Evolutionary conservation across 306 rosid genomes (phyloP), one percentile per base, ranked within the genome.

Genomic region (Malus asiatica): DNA sequence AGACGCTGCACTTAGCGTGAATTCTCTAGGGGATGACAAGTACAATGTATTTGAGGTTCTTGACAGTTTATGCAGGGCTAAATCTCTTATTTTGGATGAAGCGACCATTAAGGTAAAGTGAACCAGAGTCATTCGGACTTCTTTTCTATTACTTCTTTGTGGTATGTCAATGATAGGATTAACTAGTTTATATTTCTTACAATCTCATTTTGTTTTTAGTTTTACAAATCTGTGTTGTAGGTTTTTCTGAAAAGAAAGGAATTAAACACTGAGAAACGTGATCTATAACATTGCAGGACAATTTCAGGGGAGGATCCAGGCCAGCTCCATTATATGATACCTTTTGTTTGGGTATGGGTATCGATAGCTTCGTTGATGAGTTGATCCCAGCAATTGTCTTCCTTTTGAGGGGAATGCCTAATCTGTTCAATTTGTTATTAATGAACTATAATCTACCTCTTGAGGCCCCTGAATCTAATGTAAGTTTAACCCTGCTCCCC

Each of bases 381-480:
- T 10, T 68, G 15, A 55, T 68, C 35, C 58, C 72, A 27, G 57
- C 72, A 11, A 27, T 44, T 3, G 72, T 68, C 33, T 68, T 33
- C 25, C 72, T 68, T 46, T 68, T 68, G 8, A 42, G 72, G 23
- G 72, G 72, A 68, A 44, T 29, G 11, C 72, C 58, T n/a, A 68
- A 68, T 44, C 46, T 44, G 22, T 14, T 55, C 16, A 42, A 10
- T 29, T 23, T 68, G 6, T 0, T 6, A 15, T 45, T 12, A n/a
- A 44, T 68, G 1, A 9, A 9, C 4, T 12, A 8, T 3, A 45
- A 68, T 4, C 58, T 58, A 44, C 18, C 22, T 44, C 30, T 29
- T 12, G 33, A 22, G 23, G 72, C 44, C 13, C n/a, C 72, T 42
- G 23, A 68, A 42, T 40, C 71, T 40, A 40, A 40, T 40, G 72